phyloP scores from a whole-genome alignment of 1,284 basidiomycete species.

The Fomitopsis palustris region DNA sequence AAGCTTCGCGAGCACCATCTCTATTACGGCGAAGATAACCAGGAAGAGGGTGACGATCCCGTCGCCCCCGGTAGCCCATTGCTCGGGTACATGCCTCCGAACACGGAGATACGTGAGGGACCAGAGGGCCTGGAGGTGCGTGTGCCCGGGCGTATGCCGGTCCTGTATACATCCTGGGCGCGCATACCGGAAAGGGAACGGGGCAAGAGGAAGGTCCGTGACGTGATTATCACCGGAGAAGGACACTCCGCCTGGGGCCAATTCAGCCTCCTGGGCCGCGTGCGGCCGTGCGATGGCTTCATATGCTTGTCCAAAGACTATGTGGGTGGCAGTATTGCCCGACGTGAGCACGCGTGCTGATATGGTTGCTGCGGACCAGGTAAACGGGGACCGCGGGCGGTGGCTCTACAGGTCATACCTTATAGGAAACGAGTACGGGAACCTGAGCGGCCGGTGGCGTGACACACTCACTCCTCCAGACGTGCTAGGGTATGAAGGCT shows the following conservation, averaged over 20 bases:
- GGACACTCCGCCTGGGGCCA: constrained; percentile 82
- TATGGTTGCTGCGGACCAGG: constrained; percentile 32
- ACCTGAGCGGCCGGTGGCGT: constrained; percentile 70
- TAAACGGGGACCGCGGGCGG: constrained; percentile 62
- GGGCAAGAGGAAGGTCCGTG: constrained; percentile 36
- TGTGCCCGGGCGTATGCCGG: constrained; percentile 34
- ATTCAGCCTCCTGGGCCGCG: constrained; percentile 65
- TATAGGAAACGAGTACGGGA: constrained; percentile 59
- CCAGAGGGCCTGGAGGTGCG: constrained; percentile 39
- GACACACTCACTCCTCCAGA: constrained; percentile 60
- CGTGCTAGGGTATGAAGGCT: constrained; percentile 68
- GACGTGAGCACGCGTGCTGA: not conserved
- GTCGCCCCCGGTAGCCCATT: constrained; percentile 32
- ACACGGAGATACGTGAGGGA: constrained; percentile 40
- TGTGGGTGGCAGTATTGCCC: constrained; percentile 37
- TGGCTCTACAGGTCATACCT: constrained; percentile 79
- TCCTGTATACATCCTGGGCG: constrained; percentile 38
- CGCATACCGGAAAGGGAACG: constrained; percentile 7
- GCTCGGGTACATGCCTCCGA: constrained; percentile 53
- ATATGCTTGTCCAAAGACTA: constrained; percentile 73
- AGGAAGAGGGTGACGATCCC: constrained; percentile 22
- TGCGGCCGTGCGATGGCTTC: constrained; percentile 69
- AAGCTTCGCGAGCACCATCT: constrained; percentile 70
- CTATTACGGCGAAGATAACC: constrained; percentile 23
- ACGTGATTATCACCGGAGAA: constrained; percentile 72